phyloP scores from a whole-genome alignment of 75 land plant species.

The Isoetes taiwanensis region DNA sequence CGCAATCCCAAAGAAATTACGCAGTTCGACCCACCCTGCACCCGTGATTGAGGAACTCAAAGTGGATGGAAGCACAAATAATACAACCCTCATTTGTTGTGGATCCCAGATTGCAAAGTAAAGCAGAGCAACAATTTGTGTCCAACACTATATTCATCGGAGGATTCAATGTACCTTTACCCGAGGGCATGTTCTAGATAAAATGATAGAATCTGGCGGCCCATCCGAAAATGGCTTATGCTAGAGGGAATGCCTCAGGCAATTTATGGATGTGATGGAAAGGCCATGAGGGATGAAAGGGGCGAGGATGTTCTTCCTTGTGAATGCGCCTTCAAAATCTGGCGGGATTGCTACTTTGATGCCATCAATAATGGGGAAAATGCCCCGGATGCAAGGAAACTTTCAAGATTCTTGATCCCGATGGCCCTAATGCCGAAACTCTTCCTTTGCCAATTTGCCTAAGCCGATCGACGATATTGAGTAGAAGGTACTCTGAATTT shows the following conservation, averaged over 20 bases:
- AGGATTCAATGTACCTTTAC: not conserved
- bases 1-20: too few relatives aligned
- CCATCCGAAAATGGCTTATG: constrained; percentile 1
- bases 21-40: too few relatives aligned
- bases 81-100: too few relatives aligned
- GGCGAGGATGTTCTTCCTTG: not conserved
- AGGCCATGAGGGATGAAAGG: not conserved
- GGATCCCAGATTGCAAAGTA: too few relatives aligned
- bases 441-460: not conserved
- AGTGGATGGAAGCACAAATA: too few relatives aligned
- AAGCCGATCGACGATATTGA: not conserved
- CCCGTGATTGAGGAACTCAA: too few relatives aligned
- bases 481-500: not conserved
- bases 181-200: constrained; percentile 1
- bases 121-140: constrained; percentile 4
- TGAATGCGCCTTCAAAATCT: constrained; percentile 3
- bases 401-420: constrained; percentile 5
- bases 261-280: not conserved
- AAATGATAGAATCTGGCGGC: not conserved
- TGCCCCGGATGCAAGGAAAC: constrained; percentile 8
- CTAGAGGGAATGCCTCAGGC: constrained; percentile 2
- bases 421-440: constrained; percentile 8
- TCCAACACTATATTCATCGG: constrained; percentile 4
- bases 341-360: constrained; percentile 5
- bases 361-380: not conserved